Evolutionary conservation across 495 filamentous ascomycete species (phyloP), one percentile per base, ranked within the genome.

Genomic region (Staphylotrichum tortipilum): DNA sequence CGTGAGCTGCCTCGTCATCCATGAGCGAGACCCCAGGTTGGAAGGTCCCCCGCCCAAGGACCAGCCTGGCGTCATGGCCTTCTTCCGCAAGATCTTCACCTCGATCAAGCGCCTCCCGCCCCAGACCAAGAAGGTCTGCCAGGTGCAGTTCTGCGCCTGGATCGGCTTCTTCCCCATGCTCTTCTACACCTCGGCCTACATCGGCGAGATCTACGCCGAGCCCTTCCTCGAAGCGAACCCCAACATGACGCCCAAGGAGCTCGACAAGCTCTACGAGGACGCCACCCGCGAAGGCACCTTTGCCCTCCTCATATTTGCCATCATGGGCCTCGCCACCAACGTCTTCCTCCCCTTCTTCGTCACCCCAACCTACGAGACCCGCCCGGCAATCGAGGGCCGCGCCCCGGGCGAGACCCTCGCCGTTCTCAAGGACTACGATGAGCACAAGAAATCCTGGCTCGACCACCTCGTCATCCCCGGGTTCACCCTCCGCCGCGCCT

Each of bases 161-260:
- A 82, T 94, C 54, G 89, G 86, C 50, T 95, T 89, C 85, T 95
- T 95, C 59, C 89, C 89, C 15, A 91, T 94, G 70, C 74, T 95
- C 0, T 95, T 90, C 67, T 95, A 95, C 69, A 85, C 88, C 7
- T 92, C 87, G 1, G 92, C 86, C 23, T 95, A 89, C 64, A 83
- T 95, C 58, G 89, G 84, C 44, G 87, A 95, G 63, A 82, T 94
- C 45, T 92, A 94, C 59, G 84, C 84, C 33, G 82, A 94, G 58
- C 88, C 88, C 1, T 83, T 76, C 47, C 84, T 95, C 47, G 76
- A 78, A 54, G 69, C 76, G 42, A 82, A 94, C 56, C 87, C 86
- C 3, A 58, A 88, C 59, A 84, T 95, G 72, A 77, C 84, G 2
- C 71, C 80, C 1, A 77, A 75, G 30, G 79, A 95, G 60, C 76